Evolutionary conservation across 768 basidiomycete species (phyloP), one percentile per base, ranked within the genome.

Genomic region (Rhizopogon salebrosus): DNA sequence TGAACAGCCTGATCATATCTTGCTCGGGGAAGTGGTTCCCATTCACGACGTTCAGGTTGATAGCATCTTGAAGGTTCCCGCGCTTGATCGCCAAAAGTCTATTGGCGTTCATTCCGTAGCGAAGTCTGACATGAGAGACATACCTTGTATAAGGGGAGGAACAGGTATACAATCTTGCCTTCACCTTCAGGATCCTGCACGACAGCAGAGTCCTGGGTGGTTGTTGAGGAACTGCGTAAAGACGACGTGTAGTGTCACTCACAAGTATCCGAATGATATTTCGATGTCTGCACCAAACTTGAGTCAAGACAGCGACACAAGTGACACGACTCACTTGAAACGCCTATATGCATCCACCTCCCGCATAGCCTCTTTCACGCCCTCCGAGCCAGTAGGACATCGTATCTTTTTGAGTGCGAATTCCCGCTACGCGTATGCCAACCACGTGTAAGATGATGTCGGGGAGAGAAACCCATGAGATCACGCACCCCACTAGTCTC

Each of bases 341-440:
- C 95, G 80, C 63, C 93, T 77, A 68, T 97, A 97, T 0, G 97
- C 95, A 66, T 95, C 92, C 2, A 92, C 87, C 66, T 92, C 92
- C 46, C 84, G 77, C 89, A 92, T 86, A 4, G 85, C 90, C 65
- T 92, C 91, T 62, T 87, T 87, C 52, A 98, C 92, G 9, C 85
- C 87, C 51, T 95, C 93, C 6, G 81, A 75, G 7, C 92, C 92
- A 38, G 87, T 87, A 1, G 92, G 92, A 75, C 93, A 95, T 40
- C 93, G 80, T 64, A 97, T 95, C 72, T 97, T 98, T 77, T 99
- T 99, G 57, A 99, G 75, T 0, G 97, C 97, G 61, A 95, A 98
- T 75, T 91, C 83, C 57, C 94, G 80, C 82, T 93, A 69, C 1
- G 63, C 6, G 29, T 5, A 31, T 6, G 14, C 13, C 43, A 46